phyloP scores from a whole-genome alignment of 163 green algal genomes.

The Chlamydomonas reinhardtii region DNA sequence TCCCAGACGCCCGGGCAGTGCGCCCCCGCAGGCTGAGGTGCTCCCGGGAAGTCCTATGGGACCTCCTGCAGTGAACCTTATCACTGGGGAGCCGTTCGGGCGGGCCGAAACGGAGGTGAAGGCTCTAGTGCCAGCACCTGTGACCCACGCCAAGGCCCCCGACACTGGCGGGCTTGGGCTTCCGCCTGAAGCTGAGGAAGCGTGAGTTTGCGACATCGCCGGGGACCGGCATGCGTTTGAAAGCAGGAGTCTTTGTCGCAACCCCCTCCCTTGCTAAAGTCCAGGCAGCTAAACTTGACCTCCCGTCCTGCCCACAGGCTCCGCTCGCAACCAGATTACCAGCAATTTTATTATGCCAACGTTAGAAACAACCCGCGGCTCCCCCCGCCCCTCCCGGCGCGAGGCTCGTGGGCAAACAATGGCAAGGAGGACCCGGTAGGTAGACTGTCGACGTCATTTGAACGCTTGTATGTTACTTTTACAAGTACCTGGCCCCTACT shows the following conservation, averaged over 20 bases:
- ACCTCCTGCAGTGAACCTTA: neutral
- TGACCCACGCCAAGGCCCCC: neutral
- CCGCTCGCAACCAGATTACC: slow-evolving; percentile 29
- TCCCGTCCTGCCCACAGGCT: neutral
- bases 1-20: slow-evolving; percentile 14
- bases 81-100: slow-evolving; percentile 17
- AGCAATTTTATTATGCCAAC: slow-evolving; percentile 51
- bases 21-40: slow-evolving; percentile 41
- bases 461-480: too few species aligned
- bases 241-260: too few species aligned
- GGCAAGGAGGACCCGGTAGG: too few species aligned
- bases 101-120: neutral
- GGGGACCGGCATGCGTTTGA: too few species aligned
- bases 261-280: neutral
- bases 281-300: neutral
- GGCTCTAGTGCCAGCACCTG: neutral
- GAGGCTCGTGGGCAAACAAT: neutral
- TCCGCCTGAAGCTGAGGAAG: slow-evolving; percentile 17
- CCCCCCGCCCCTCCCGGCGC: slow-evolving; percentile 22
- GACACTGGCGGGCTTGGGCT: neutral
- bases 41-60: slow-evolving; percentile 22
- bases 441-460: too few species aligned
- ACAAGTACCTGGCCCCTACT: too few species aligned
- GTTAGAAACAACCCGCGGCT: slow-evolving; percentile 52
- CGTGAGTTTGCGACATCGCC: neutral